Evolutionary conservation across 2,329 filamentous ascomycete species (phyloP).

Genomic region (Tolypocladium amazonense): DNA sequence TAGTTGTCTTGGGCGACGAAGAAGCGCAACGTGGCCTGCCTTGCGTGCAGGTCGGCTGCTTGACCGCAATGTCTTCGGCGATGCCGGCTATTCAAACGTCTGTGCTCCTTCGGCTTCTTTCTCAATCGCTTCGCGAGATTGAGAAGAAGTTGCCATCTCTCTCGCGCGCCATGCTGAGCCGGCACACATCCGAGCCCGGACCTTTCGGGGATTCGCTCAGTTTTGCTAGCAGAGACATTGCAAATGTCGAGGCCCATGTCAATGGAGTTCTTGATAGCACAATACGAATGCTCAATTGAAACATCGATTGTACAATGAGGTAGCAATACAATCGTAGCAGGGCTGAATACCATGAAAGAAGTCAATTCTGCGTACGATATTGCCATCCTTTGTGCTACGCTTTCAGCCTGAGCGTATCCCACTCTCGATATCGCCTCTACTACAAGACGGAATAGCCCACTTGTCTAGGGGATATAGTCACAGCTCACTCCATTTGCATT

Average conservation of each 20-base stretch:
- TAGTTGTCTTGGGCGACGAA: not conserved
- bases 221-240: slow-evolving; percentile 1
- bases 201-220: not conserved
- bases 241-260: slow-evolving; percentile 1
- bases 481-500: not conserved
- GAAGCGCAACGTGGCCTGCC: slow-evolving; percentile 1
- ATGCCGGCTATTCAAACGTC: slow-evolving; percentile 2
- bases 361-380: too few species aligned
- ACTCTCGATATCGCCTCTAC: not conserved
- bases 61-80: not conserved
- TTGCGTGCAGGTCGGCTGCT: slow-evolving; percentile 1
- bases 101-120: slow-evolving; percentile 1
- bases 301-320: not conserved
- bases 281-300: not conserved
- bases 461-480: not conserved
- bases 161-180: not conserved
- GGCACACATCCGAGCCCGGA: not conserved
- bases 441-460: not conserved
- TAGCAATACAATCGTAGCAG: too few species aligned
- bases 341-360: too few species aligned
- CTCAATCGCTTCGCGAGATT: slow-evolving; percentile 2
- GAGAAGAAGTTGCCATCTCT: slow-evolving; percentile 1
- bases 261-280: not conserved
- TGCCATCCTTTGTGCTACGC: too few species aligned
- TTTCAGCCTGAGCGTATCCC: too few species aligned